Base-by-base conservation (phyloP, 2,329 filamentous ascomycete species). In the Hypomyces perniciosus region DNA sequence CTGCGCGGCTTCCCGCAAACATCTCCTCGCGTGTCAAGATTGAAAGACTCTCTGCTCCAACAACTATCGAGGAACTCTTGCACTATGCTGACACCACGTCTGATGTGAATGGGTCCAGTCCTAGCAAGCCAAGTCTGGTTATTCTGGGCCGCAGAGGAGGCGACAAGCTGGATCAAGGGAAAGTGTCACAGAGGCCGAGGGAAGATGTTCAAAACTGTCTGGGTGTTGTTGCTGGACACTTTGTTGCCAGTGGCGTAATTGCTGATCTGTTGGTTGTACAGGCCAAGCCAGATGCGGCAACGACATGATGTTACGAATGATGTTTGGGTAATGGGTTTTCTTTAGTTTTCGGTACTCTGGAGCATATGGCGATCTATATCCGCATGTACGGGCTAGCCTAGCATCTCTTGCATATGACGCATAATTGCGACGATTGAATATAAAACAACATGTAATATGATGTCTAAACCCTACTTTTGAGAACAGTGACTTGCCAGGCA, bases 231-330 rank as follows among this genome's bases (percentile, higher is more conserved):
- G 61, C 58, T 2, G 45, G 55, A 7, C 53, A 55, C 28, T 55
- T 63, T 29, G 53, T 62, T 10, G 58, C 59, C 6, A 57, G 52
- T 7, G 57, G 57, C 13, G 54, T 59, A 9, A 51, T 51, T 13
- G 57, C 61, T 1, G 62, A 64, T 39, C 10, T 64, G 46, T 50
- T 64, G 45, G 60, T 64, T 26, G 60, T 64, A 10, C 60, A 63
- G 48, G 54, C 59, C 43, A 80, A 59, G 57, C 7, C 41, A 3
- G n/a, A 10, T 30, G 37, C 29, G 12, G 8, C 30, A 28, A 40
- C 48, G 10, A 35, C 12, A 35, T 35, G 33, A 35, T 50, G 34
- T 20, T 20, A 20, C 20, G 20, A 20, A 41, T 50, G 48, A 50
- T 40, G 29, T 6, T 39, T 40, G 30, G 39, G 48, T 44, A 40